Evolutionary conservation across 1,139 yeast species (phyloP), one percentile per base, ranked within the genome.

Genomic region (Ogataea hybrid): DNA sequence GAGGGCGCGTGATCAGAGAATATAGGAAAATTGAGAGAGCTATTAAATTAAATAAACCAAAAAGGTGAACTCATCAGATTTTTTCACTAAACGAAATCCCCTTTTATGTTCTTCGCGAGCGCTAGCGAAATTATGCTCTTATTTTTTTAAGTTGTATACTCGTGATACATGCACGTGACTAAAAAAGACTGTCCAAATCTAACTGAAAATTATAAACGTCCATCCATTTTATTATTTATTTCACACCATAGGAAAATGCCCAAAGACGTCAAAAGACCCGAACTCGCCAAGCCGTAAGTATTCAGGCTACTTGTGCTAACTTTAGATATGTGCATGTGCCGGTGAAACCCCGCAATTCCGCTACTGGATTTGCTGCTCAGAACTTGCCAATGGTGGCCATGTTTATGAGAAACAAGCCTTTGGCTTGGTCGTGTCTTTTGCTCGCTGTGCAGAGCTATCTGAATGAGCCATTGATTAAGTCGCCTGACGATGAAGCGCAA

Each of bases 361-460:
- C 79, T 2, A 61, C 77, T 3, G 66, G 71, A 30, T 67, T 74
- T 65, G 65, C 77, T 31, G 64, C 80, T 4, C 81, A 76, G 53
- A 71, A 81, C 32, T 64, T 78, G 50, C 84, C 84, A 31, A 75
- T 78, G 81, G 81, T 79, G 3, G 81, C 83, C 32, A 78, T 78
- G 83, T 72, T 73, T 52, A 58, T 73, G 67, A 70, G 65, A 57
- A 74, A 74, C 57, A 75, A 72, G 54, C 63, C 76, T 53, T 62
- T 76, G 48, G 66, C 79, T 4, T 75, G 80, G 80, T 66, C 77
- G 2, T 58, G 77, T 23, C 53, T 73, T 25, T 73, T 75, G 53
- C 60, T 75, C 43, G 68, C 79, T 7, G 51, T 75, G 12, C 81
- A 75, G 57, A 50, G 74, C 0, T 74, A 60, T 51, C 64, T 75